Conservation (phyloP, 2,329 filamentous ascomycete genomes). For the Xylaria sp. region DNA sequence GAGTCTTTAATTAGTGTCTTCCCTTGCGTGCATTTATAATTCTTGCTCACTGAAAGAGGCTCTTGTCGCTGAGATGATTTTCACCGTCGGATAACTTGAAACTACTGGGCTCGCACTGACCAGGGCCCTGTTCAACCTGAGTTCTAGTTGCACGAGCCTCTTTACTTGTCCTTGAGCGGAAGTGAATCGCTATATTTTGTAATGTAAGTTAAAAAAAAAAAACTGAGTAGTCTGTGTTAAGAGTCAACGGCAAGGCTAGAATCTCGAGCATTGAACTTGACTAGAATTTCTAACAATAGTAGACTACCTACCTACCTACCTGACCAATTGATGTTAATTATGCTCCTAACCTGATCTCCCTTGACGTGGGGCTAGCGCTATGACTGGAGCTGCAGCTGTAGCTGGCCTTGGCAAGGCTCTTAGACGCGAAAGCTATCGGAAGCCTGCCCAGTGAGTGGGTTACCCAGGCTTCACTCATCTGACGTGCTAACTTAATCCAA, state of each 20-base stretch:
- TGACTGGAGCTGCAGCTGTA: constrained; percentile 27
- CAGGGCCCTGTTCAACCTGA: no score
- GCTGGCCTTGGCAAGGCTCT: constrained; percentile 45
- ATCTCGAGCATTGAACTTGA: neutral
- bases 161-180: no score
- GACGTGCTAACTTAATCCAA: constrained; percentile 4
- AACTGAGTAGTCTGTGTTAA: neutral
- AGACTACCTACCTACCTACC: no score
- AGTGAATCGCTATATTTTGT: no score
- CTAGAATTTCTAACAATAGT: no score
- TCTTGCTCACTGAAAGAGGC: no score
- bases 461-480: constrained; percentile 28
- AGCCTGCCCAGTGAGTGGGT: constrained; percentile 39
- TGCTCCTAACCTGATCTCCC: neutral
- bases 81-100: no score
- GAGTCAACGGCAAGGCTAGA: neutral
- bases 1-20: no score
- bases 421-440: constrained; percentile 48
- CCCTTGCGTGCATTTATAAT: no score
- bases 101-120: no score
- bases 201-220: neutral
- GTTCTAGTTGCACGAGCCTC: no score
- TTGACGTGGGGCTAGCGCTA: constrained; percentile 4
- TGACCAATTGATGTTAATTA: neutral
- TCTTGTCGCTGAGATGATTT: no score